Percentiles rank a stretch among this genome's conserved stretches.
Evolutionary conservation across 2,329 filamentous ascomycete genomes (phyloP).

Genomic region (Basipetospora chlamydospora): DNA sequence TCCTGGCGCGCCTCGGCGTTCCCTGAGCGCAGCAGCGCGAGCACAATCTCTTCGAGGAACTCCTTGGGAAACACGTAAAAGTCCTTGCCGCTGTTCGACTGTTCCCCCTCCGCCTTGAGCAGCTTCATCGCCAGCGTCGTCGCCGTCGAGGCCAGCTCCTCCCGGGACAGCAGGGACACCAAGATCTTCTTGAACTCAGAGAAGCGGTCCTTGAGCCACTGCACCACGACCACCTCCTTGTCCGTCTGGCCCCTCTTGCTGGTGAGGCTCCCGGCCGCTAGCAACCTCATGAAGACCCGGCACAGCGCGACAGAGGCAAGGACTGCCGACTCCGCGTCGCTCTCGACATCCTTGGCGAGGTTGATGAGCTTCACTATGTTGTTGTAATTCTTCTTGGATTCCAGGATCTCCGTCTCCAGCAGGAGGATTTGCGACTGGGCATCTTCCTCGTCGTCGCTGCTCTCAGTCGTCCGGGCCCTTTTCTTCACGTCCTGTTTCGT

Average conservation of each 20-base stretch:
- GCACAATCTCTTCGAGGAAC: conserved; percentile 52
- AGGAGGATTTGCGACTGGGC: conserved; percentile 52
- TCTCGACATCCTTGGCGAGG: conserved; percentile 30
- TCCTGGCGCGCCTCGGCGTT: conserved; percentile 49
- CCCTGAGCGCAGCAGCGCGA: conserved; percentile 41
- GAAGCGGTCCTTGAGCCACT: conserved; percentile 66
- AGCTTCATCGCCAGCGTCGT: conserved; percentile 72
- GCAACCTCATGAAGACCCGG: conserved; percentile 69
- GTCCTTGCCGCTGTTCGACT: conserved; percentile 39
- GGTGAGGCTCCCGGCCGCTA: conserved; percentile 57
- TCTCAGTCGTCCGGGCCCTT: conserved; percentile 32
- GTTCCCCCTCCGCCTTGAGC: conserved; percentile 62
- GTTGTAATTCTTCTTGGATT: conserved; percentile 85
- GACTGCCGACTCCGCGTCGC: conserved; percentile 41
- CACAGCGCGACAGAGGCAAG: conserved; percentile 70
- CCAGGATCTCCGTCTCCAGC: conserved; percentile 67
- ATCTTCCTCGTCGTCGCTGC: conserved; percentile 34
- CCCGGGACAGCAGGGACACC: conserved; percentile 43
- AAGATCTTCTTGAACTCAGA: conserved; percentile 55
- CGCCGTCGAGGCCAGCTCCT: conserved; percentile 52
- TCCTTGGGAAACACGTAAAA: conserved; percentile 55
- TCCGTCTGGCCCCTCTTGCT: conserved; percentile 52
- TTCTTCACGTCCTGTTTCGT: conserved; percentile 32
- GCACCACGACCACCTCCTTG: conserved; percentile 58
- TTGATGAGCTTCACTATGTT: conserved; percentile 64